Conservation (phyloP, 2,329 filamentous ascomycete species). For the Rutstroemia sp. region DNA sequence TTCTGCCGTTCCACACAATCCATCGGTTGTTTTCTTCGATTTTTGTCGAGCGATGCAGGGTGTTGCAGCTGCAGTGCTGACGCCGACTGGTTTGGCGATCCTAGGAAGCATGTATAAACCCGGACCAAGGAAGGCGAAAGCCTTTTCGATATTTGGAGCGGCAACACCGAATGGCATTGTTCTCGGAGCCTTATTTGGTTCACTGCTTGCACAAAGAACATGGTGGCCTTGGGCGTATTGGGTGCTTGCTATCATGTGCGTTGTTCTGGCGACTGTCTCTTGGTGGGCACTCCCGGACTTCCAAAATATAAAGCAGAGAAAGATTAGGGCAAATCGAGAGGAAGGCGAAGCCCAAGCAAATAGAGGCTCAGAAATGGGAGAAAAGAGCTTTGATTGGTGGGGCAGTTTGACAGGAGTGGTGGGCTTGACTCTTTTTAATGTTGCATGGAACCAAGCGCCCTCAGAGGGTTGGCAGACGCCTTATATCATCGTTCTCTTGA, state of each 20-base stretch:
- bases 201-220: slow-evolving; percentile 22
- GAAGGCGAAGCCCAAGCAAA: background rate
- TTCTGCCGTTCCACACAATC: slow-evolving; percentile 15
- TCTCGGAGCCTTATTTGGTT: slow-evolving; percentile 27
- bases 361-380: slow-evolving; percentile 10
- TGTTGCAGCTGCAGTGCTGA: slow-evolving; percentile 52
- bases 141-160: slow-evolving; percentile 44
- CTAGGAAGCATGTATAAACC: slow-evolving; percentile 47
- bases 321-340: background rate
- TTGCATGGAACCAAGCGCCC: slow-evolving; percentile 60
- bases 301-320: background rate
- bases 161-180: slow-evolving; percentile 38
- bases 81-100: slow-evolving; percentile 59
- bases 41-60: slow-evolving; percentile 47
- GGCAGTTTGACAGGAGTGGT: slow-evolving; percentile 37
- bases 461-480: slow-evolving; percentile 26
- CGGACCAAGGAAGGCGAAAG: slow-evolving; percentile 51
- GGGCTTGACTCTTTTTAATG: slow-evolving; percentile 54
- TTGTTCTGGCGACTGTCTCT: background rate
- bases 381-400: slow-evolving; percentile 4
- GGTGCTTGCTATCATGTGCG: slow-evolving; percentile 31
- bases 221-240: slow-evolving; percentile 50
- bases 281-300: background rate
- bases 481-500: slow-evolving; percentile 32
- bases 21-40: slow-evolving; percentile 32